Evolutionary conservation across 1,284 basidiomycete genomes (phyloP), one percentile per base, ranked within the genome.

Genomic region (Tylopilus sp.): DNA sequence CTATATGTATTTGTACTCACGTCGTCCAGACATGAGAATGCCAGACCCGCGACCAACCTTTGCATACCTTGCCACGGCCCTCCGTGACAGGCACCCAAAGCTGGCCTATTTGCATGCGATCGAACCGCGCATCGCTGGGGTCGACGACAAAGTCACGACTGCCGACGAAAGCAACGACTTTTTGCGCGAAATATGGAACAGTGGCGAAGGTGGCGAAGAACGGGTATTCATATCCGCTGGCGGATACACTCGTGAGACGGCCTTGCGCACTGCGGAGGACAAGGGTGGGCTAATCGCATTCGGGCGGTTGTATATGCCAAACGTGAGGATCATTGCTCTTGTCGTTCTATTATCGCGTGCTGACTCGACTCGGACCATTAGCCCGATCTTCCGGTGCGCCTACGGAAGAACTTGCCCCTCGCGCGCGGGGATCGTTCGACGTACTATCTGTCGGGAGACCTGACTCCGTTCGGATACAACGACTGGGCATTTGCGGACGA

Each of bases 81-180:
- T 87, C 22, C 77, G 75, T 60, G 61, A 80, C 54, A 69, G 75
- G 8, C 62, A 67, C 26, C 64, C 71, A 0, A 80, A 81, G 29
- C 77, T 91, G 15, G 87, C 87, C 0, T 91, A 89, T 71, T 67
- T 91, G 29, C 90, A 92, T 72, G 77, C 85, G 51, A 76, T 87
- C 39, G 89, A 90, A 70, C 79, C 85, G 2, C 77, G 83, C 15
- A 70, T 80, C 13, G 61, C 68, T 19, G 78, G 73, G 3, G 60
- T 22, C 54, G 29, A 15, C 7, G 69, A 74, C 15, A 7, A 5
- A 51, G 32, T 52, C 1, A 8, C 19, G 3, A 16, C 22, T 15
- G 18, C n/a, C 16, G 64, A 63, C 1, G 70, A 65, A 8, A 51
- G 58, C 13, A 74, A 67, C 1, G 67, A 76, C 16, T 74, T 74